These are phyloP conservation scores for Neurospora sublineolata DNA, from an alignment of 495 filamentous ascomycete species.

Conservation along the genomic window DNA sequence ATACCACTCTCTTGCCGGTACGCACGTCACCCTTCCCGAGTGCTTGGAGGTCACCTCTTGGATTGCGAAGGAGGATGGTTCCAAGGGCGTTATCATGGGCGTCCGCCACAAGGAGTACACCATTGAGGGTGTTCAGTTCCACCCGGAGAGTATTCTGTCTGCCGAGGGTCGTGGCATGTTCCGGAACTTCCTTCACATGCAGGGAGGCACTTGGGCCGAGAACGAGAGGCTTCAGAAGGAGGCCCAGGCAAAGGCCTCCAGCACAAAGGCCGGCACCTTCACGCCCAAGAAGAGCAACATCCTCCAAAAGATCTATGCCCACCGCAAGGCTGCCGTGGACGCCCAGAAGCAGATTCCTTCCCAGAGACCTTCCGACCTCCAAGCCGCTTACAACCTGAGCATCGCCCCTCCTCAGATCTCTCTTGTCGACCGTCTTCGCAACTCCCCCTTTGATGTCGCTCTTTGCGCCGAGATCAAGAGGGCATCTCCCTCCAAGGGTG, in stretches of 20 bases:
- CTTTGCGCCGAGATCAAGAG: constrained; percentile 97
- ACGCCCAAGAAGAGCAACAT: constrained; percentile 61
- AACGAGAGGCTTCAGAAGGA: constrained; percentile 46
- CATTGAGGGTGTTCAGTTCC: constrained; percentile 92
- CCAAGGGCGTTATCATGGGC: constrained; percentile 85
- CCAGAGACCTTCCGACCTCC: constrained; percentile 70
- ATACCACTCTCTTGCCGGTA: constrained; percentile 94
- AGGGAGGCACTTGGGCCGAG: constrained; percentile 80
- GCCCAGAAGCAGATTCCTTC: constrained; percentile 82
- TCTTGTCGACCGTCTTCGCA: constrained; percentile 65
- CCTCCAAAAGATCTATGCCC: constrained; percentile 81
- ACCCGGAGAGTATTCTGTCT: constrained; percentile 93
- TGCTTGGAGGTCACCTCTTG: constrained; percentile 88
- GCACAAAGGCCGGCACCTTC: constrained; percentile 7
- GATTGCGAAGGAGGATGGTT: constrained; percentile 54
- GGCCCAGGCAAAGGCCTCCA: constrained; percentile 10
- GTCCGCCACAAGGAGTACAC: constrained; percentile 83
- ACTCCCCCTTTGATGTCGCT: constrained; percentile 69
- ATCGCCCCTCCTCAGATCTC: constrained; percentile 76
- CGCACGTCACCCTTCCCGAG: constrained; percentile 74
- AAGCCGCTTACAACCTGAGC: constrained; percentile 73
- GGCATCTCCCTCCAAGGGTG: constrained; percentile 90
- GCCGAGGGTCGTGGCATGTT: constrained; percentile 81
- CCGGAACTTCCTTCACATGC: constrained; percentile 79
- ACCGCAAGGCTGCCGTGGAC: constrained; percentile 63